These are phyloP conservation scores for Vigna angularis DNA, from an alignment of 306 rosid genomes.

Conservation along the genomic window DNA sequence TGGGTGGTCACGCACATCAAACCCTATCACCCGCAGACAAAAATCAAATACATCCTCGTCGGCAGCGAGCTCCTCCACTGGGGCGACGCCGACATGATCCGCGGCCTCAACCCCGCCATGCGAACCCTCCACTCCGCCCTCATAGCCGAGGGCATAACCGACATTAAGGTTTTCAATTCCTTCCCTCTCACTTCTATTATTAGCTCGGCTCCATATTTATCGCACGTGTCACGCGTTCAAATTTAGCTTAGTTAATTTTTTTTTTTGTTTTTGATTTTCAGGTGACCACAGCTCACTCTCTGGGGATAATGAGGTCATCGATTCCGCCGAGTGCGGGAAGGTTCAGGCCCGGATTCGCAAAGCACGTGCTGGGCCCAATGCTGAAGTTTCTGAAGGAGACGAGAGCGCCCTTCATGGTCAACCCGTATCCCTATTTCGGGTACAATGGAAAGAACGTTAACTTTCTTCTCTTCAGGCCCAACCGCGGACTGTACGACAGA, in stretches of 20 bases:
- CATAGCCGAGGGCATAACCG: conserved; percentile 58
- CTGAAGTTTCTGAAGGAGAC: conserved; percentile 63
- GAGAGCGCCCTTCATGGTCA: conserved; percentile 77
- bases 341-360: conserved; percentile 67
- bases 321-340: conserved; percentile 75
- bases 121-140: conserved; percentile 70
- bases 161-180: conserved; percentile 62
- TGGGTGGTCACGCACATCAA: conserved; percentile 63
- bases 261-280: not conserved
- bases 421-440: conserved; percentile 88
- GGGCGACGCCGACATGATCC: conserved; percentile 56
- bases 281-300: conserved; percentile 83
- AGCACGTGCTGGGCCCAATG: conserved; percentile 62
- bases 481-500: conserved; percentile 60
- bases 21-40: conserved; percentile 69
- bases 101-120: conserved; percentile 80
- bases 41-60: conserved; percentile 69
- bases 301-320: conserved; percentile 64
- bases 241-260: not conserved
- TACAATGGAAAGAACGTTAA: conserved; percentile 61
- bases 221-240: not conserved
- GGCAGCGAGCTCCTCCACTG: conserved; percentile 83
- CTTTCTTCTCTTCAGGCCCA: conserved; percentile 71
- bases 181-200: not conserved
- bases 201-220: not conserved